Evolutionary conservation across 2,329 filamentous ascomycete species (phyloP).

Genomic region (Celoporthe dispersa): DNA sequence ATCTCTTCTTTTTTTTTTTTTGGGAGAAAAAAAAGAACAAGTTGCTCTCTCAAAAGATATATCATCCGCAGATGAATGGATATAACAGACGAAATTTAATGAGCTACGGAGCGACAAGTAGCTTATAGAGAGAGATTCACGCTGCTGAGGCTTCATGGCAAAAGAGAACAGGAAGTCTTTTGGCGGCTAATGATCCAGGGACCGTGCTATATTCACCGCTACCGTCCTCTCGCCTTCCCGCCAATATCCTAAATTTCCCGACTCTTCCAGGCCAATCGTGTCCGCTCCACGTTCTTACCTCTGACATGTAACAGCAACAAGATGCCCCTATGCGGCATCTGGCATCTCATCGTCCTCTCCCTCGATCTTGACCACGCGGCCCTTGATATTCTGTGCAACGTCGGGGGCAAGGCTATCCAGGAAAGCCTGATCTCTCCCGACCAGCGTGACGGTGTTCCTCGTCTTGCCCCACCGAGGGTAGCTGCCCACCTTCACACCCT

Average conservation of each 20-base stretch:
- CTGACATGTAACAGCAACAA: neutral
- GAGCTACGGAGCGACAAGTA: neutral
- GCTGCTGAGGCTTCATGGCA: neutral
- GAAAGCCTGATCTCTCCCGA: slow-evolving; percentile 73
- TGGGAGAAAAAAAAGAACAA: neutral
- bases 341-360: slow-evolving; percentile 66
- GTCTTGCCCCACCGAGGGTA: slow-evolving; percentile 92
- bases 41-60: neutral
- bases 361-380: slow-evolving; percentile 70
- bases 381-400: slow-evolving; percentile 76
- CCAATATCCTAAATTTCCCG: neutral
- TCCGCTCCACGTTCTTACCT: neutral
- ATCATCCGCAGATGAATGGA: neutral
- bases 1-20: too few relatives aligned
- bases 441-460: slow-evolving; percentile 87
- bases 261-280: neutral
- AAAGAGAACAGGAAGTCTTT: neutral
- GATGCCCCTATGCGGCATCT: slow-evolving; percentile 12
- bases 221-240: neutral
- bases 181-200: neutral
- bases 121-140: neutral
- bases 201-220: neutral
- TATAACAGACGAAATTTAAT: neutral
- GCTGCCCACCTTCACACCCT: slow-evolving; percentile 90
- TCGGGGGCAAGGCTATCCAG: slow-evolving; percentile 80